phyloP scores from a whole-genome alignment of 1,284 basidiomycete genomes.

The Cystobasidiaceae sp. region DNA sequence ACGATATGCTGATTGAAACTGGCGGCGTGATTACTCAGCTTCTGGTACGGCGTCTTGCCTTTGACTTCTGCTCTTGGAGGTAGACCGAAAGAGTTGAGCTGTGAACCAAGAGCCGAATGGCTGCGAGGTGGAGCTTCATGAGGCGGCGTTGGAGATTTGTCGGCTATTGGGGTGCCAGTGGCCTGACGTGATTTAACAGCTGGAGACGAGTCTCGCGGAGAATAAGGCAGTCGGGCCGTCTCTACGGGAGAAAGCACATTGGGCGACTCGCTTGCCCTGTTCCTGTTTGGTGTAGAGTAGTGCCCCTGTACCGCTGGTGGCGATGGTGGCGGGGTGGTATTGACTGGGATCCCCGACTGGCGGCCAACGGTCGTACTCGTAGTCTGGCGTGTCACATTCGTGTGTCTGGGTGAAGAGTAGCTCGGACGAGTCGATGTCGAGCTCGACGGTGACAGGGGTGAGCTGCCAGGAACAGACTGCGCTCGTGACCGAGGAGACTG shows the following conservation, averaged over 20 bases:
- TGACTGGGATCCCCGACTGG: no score
- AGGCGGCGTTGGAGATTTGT: no score
- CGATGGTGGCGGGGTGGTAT: no score
- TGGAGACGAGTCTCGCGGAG: no score
- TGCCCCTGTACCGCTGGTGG: background rate
- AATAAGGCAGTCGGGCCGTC: no score
- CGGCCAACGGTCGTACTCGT: background rate
- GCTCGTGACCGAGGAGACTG: no score
- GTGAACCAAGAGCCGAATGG: background rate
- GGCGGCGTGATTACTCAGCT: conserved; percentile 34
- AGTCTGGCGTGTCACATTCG: background rate
- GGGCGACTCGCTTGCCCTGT: no score
- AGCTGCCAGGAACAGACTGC: no score
- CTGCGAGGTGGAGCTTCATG: background rate
- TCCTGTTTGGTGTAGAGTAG: background rate
- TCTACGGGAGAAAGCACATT: no score
- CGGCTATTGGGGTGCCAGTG: no score
- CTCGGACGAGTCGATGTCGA: background rate
- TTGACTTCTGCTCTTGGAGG: conserved; percentile 34
- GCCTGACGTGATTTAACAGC: no score
- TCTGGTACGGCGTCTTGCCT: conserved; percentile 33
- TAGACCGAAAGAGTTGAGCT: background rate
- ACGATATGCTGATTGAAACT: conserved; percentile 37
- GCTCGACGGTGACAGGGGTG: no score
- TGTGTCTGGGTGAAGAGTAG: background rate